phyloP scores from a whole-genome alignment of 345 rosid genomes.

The Leavenworthia alabamica region DNA sequence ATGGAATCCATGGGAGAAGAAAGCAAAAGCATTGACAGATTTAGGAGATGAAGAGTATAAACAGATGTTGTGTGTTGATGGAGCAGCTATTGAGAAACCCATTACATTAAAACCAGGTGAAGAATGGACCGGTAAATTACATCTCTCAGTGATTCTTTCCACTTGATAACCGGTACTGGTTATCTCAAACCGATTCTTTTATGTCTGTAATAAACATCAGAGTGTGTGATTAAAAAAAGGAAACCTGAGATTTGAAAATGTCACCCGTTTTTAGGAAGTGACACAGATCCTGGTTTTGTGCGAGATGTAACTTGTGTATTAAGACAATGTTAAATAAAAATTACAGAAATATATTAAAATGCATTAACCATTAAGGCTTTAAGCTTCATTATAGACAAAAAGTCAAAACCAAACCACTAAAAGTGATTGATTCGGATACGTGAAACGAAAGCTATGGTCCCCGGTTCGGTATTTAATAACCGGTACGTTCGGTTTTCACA shows the following conservation, averaged over 20 bases:
- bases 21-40: slow-evolving; percentile 65
- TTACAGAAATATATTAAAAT: neutral
- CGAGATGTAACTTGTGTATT: slow-evolving; percentile 23
- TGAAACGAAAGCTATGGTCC: slow-evolving; percentile 1
- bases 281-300: slow-evolving; percentile 36
- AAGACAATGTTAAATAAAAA: slow-evolving; percentile 8
- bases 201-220: neutral
- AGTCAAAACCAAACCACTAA: neutral
- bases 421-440: neutral
- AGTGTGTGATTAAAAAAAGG: slow-evolving; percentile 19
- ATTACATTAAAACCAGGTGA: slow-evolving; percentile 85
- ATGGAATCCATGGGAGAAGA: slow-evolving; percentile 99
- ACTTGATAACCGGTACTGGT: slow-evolving; percentile 26
- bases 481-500: slow-evolving; percentile 11
- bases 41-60: slow-evolving; percentile 91
- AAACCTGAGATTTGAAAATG: too few relatives aligned
- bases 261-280: slow-evolving; percentile 28
- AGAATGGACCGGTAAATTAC: slow-evolving; percentile 88
- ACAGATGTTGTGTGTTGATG: slow-evolving; percentile 84
- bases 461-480: slow-evolving; percentile 27
- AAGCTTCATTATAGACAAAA: neutral
- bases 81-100: slow-evolving; percentile 78
- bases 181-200: slow-evolving; percentile 9
- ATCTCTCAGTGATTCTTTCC: slow-evolving; percentile 58
- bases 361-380: slow-evolving; percentile 2